These are phyloP conservation scores for Verticillium alfalfae DNA, from an alignment of 2,329 filamentous ascomycete genomes.

Conservation along the genomic window DNA sequence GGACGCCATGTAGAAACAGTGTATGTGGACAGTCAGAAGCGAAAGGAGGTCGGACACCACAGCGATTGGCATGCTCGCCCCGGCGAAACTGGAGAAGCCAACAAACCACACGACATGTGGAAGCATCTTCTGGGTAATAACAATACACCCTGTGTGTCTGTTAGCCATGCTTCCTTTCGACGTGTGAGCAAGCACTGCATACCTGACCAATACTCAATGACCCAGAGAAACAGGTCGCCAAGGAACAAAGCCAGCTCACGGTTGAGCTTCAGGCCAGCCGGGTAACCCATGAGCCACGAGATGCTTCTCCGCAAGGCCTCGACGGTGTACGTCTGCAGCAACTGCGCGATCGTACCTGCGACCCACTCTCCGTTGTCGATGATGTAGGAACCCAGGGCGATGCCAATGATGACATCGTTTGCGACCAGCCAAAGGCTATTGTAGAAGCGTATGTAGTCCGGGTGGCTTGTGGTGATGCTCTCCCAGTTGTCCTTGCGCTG, in stretches of 20 bases:
- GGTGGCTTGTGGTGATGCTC: constrained; percentile 89
- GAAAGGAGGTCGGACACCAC: constrained; percentile 92
- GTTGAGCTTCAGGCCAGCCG: constrained; percentile 91
- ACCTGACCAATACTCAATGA: constrained; percentile 97
- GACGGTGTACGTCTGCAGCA: constrained; percentile 79
- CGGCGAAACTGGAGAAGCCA: constrained; percentile 90
- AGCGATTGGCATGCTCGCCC: constrained; percentile 94
- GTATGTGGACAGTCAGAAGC: constrained; percentile 88
- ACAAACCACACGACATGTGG: constrained; percentile 87
- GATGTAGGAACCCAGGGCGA: constrained; percentile 92
- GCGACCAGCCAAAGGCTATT: constrained; percentile 98
- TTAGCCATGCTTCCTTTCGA: not conserved
- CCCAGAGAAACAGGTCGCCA: constrained; percentile 94
- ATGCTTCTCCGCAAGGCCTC: constrained; percentile 85
- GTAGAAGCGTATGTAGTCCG: constrained; percentile 98
- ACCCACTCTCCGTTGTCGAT: constrained; percentile 90
- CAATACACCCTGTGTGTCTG: constrained; percentile 59
- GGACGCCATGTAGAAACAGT: constrained; percentile 95
- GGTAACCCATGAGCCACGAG: constrained; percentile 92
- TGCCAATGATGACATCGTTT: constrained; percentile 98
- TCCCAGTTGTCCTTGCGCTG: constrained; percentile 89
- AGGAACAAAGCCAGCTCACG: constrained; percentile 90
- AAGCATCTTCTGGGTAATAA: constrained; percentile 71
- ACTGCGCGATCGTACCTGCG: constrained; percentile 68
- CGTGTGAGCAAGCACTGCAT: constrained; percentile 23